Percentiles rank a stretch among this genome's conserved stretches.
These are phyloP conservation scores for Talaromyces amestolkiae DNA, from an alignment of 2,329 filamentous ascomycete species.

Conservation along the genomic window DNA sequence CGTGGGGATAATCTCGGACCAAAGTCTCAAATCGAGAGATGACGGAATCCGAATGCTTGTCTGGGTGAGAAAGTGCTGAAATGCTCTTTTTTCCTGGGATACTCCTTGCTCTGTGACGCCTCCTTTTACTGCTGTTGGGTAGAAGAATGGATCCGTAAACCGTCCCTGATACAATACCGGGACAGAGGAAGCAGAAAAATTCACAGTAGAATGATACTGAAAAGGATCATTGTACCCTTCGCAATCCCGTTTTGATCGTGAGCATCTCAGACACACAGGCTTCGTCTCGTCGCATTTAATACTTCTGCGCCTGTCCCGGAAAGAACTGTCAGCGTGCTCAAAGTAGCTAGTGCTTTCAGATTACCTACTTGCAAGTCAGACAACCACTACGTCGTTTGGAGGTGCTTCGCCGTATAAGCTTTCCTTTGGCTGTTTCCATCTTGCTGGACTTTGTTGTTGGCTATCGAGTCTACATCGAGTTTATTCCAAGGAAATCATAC, in stretches of 20 bases:
- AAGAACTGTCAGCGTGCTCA: not conserved
- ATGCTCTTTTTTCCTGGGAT: not conserved
- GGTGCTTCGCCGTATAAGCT: not conserved
- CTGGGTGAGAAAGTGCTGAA: not conserved
- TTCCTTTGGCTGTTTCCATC: not conserved
- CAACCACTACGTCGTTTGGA: constrained; percentile 5
- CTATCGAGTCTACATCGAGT: not conserved
- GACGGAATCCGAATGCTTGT: not conserved
- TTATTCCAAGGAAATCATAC: not conserved
- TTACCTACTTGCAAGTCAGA: constrained; percentile 7
- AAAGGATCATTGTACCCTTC: constrained; percentile 1
- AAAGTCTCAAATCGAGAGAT: not conserved
- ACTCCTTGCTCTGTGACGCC: not conserved
- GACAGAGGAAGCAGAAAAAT: not conserved
- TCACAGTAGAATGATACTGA: constrained; percentile 1
- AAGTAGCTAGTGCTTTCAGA: not conserved
- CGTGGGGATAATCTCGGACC: constrained; percentile 3
- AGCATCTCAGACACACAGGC: constrained; percentile 6
- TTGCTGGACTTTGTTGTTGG: not conserved
- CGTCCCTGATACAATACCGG: not conserved
- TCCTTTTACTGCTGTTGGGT: not conserved
- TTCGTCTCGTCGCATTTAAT: constrained; percentile 9
- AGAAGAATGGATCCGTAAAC: not conserved
- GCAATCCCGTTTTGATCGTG: not conserved
- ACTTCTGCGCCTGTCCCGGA: not conserved